Percentiles rank a stretch among this genome's conserved stretches.
Conservation (phyloP, 164 flowering plant genomes). For the Akebia trifoliata region DNA sequence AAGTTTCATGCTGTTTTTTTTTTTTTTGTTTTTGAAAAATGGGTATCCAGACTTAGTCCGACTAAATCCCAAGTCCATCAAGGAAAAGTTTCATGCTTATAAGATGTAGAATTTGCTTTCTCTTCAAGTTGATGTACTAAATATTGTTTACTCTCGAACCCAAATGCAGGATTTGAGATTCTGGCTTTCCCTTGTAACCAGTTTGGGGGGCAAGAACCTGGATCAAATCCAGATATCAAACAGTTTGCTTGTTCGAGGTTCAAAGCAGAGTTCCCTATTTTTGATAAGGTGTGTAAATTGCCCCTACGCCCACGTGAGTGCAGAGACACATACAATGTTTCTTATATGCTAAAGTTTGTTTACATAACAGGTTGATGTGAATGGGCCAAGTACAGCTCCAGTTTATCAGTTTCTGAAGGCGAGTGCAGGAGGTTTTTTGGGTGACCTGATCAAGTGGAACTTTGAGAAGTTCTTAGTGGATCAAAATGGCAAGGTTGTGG, state of each 20-base stretch:
- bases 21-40: not conserved
- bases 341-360: not conserved
- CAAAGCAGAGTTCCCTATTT: slow-evolving; percentile 92
- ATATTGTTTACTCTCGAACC: not conserved
- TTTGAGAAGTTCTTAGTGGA: slow-evolving; percentile 92
- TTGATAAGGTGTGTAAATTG: slow-evolving; percentile 61
- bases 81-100: not conserved
- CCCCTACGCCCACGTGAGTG: not conserved
- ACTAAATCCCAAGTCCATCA: too few species aligned
- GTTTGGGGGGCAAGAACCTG: slow-evolving; percentile 92
- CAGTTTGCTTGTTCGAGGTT: slow-evolving; percentile 83
- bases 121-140: not conserved
- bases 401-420: slow-evolving; percentile 88
- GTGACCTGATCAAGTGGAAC: slow-evolving; percentile 89
- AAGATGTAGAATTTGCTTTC: not conserved
- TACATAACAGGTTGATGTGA: slow-evolving; percentile 68
- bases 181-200: slow-evolving; percentile 97
- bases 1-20: not conserved
- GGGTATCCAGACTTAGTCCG: too few species aligned
- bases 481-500: slow-evolving; percentile 85
- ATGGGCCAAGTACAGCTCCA: slow-evolving; percentile 88
- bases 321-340: not conserved
- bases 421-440: slow-evolving; percentile 71
- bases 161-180: slow-evolving; percentile 72
- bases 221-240: slow-evolving; percentile 77